Percentiles rank a stretch among this genome's conserved stretches.
Conservation (phyloP, 257 asterid genomes). For the Echium plantagineum region DNA sequence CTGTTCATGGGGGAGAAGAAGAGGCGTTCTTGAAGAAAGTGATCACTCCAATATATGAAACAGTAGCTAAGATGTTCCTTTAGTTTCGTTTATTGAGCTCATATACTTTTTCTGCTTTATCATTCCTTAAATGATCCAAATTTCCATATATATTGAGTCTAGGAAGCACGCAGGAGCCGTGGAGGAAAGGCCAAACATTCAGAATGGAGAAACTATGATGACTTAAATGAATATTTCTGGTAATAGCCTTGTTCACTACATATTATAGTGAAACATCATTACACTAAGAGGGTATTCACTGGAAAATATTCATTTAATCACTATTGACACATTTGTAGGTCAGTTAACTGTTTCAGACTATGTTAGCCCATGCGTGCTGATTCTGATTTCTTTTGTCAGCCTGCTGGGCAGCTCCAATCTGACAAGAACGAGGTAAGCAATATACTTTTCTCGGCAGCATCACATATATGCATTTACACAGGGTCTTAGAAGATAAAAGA, state of each 20-base stretch:
- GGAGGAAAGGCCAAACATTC: conserved; percentile 66
- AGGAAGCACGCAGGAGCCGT: conserved; percentile 72
- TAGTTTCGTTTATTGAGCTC: conserved; percentile 4
- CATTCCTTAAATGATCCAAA: not conserved
- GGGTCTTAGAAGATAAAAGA: too few relatives aligned
- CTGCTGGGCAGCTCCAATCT: conserved; percentile 27
- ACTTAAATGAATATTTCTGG: conserved; percentile 95
- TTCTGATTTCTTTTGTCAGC: conserved; percentile 81
- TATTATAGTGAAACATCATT: not conserved
- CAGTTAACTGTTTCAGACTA: conserved; percentile 68
- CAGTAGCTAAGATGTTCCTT: conserved; percentile 49
- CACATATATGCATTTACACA: conserved; percentile 2
- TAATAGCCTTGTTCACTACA: conserved; percentile 13
- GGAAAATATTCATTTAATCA: conserved; percentile 9
- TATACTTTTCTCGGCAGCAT: not conserved
- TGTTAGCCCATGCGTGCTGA: conserved; percentile 99
- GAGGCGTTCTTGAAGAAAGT: conserved; percentile 87
- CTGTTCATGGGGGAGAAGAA: conserved; percentile 89
- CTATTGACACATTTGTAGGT: conserved; percentile 47
- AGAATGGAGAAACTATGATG: conserved; percentile 93
- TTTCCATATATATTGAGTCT: conserved; percentile 3
- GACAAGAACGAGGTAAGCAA: conserved; percentile 43
- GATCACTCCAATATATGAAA: conserved; percentile 73
- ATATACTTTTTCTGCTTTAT: conserved; percentile 4
- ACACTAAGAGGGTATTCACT: not conserved